These are phyloP conservation scores for Cladorrhinum samala DNA, from an alignment of 495 filamentous ascomycete genomes.

Conservation along the genomic window DNA sequence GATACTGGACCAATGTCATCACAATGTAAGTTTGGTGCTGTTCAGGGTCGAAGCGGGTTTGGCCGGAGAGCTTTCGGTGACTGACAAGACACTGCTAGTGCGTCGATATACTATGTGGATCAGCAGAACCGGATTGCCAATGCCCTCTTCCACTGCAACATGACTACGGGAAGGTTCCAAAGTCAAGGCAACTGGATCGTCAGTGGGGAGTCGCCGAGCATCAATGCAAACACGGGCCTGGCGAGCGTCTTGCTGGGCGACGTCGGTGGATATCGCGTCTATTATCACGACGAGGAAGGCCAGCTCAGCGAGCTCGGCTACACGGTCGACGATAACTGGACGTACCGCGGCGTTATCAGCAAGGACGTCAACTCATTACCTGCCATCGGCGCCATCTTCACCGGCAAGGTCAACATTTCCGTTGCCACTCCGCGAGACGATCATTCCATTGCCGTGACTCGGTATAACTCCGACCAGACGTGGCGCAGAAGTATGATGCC, in stretches of 20 bases:
- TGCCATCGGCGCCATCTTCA: conserved; percentile 22
- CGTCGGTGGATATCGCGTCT: conserved; percentile 29
- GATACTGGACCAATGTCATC: conserved; percentile 20
- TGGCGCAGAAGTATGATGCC: conserved; percentile 24
- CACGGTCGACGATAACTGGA: conserved; percentile 18
- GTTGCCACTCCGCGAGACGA: conserved; percentile 24
- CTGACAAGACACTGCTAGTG: conserved; percentile 1
- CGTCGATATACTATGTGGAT: conserved; percentile 30
- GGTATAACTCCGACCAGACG: conserved; percentile 15
- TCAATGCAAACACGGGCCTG: conserved; percentile 26
- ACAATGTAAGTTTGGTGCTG: conserved; percentile 25
- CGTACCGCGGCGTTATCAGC: conserved; percentile 19
- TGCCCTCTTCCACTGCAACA: conserved; percentile 27
- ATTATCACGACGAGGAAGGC: conserved; percentile 28
- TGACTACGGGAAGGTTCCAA: conserved; percentile 22
- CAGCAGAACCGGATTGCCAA: conserved; percentile 21
- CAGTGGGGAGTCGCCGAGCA: conserved; percentile 11
- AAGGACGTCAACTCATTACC: conserved; percentile 17
- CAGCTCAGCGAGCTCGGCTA: conserved; percentile 27
- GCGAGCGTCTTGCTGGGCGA: conserved; percentile 24
- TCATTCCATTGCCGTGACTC: conserved; percentile 22
- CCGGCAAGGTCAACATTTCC: conserved; percentile 26
- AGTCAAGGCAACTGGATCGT: conserved; percentile 21
- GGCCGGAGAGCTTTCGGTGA: no score
- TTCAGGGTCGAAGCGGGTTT: no score